Evolutionary conservation across 208 protist genomes (phyloP).

Genomic region (Acanthamoeba divionensis): DNA sequence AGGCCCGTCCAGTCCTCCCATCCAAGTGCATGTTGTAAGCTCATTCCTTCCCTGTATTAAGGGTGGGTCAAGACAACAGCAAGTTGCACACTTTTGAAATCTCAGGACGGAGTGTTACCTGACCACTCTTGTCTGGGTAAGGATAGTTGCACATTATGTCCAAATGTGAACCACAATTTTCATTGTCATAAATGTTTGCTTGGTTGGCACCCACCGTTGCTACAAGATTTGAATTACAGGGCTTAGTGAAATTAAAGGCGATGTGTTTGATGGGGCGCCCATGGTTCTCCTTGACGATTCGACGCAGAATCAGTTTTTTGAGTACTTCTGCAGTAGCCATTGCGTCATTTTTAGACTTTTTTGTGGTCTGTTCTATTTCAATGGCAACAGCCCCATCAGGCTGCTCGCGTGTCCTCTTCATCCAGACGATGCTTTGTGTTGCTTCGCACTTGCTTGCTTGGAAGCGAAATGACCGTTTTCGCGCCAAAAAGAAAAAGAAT

Average conservation of each 20-base stretch:
- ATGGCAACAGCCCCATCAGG: too few relatives aligned
- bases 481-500: too few relatives aligned
- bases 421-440: too few relatives aligned
- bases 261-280: conserved; percentile 15
- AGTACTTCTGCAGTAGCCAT: not conserved
- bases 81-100: not conserved
- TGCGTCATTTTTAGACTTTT: not conserved
- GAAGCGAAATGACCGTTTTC: too few relatives aligned
- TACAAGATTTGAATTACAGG: not conserved
- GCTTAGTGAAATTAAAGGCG: conserved; percentile 31
- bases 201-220: conserved; percentile 16
- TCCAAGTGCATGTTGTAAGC: conserved; percentile 15
- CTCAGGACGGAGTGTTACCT: not conserved
- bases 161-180: not conserved
- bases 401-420: too few relatives aligned
- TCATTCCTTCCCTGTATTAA: not conserved
- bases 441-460: too few relatives aligned
- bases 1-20: not conserved
- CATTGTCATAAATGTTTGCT: conserved; percentile 42
- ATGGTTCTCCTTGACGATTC: conserved; percentile 55
- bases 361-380: too few relatives aligned
- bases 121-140: not conserved
- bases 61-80: not conserved
- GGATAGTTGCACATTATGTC: conserved; percentile 32
- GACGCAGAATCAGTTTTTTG: not conserved